phyloP scores from a whole-genome alignment of 1,284 basidiomycete genomes.

The Paramarasmius palmivorus region DNA sequence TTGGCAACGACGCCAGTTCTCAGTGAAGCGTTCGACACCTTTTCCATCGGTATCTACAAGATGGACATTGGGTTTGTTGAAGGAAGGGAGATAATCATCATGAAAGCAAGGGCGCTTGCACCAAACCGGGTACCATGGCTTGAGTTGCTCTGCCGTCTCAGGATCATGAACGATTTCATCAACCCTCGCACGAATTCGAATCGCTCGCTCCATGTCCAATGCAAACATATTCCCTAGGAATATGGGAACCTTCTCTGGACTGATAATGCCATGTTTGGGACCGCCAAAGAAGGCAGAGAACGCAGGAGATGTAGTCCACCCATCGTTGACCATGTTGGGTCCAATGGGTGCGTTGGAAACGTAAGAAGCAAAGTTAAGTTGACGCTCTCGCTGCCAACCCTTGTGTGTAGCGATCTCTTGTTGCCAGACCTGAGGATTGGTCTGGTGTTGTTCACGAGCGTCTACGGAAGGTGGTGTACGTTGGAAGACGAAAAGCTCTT shows the following conservation, averaged over 20 bases:
- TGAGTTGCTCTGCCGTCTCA: conserved; percentile 16
- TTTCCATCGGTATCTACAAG: conserved; percentile 22
- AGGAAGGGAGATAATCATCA: conserved; percentile 16
- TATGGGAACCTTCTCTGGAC: conserved; percentile 13
- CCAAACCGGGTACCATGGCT: conserved; percentile 13
- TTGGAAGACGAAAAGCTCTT: conserved; percentile 20
- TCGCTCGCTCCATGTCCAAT: conserved; percentile 8
- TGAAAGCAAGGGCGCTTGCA: conserved; percentile 9
- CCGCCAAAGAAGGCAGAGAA: conserved; percentile 15
- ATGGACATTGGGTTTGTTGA: conserved; percentile 19
- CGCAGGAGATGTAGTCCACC: conserved; percentile 6
- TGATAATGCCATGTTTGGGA: conserved; percentile 7
- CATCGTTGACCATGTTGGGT: conserved; percentile 14
- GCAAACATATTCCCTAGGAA: conserved; percentile 13
- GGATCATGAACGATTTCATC: conserved; percentile 17
- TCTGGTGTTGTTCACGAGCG: conserved; percentile 16
- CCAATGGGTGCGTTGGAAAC: not conserved
- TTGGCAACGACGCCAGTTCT: conserved; percentile 12
- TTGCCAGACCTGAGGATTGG: conserved; percentile 8
- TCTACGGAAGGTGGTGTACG: conserved; percentile 20
- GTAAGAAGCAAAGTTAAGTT: conserved; percentile 12
- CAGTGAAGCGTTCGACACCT: conserved; percentile 14
- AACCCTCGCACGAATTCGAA: conserved; percentile 12
- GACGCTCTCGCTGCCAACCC: conserved; percentile 14
- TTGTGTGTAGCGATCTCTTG: conserved; percentile 7